A percentile compares a stretch with the other conserved stretches of the same genome.
Evolutionary conservation across 2,329 filamentous ascomycete genomes (phyloP).

Genomic region (Epichloe gansuensis): DNA sequence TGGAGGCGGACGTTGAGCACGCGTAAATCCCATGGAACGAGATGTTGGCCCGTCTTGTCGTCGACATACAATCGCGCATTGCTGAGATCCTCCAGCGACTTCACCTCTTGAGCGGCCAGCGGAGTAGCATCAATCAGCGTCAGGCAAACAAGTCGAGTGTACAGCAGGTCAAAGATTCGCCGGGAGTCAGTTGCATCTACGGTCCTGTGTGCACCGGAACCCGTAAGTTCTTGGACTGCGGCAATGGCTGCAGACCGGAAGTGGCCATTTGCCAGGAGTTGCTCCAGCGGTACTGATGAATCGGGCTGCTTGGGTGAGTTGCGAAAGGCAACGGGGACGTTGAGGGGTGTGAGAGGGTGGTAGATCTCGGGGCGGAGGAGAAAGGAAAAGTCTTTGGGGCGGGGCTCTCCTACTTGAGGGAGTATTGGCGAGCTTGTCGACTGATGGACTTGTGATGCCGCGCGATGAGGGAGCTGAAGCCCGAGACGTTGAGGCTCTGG

Average conservation of each 20-base stretch:
- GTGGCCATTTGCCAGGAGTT: slow-evolving; percentile 58
- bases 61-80: slow-evolving; percentile 42
- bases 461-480: slow-evolving; percentile 10
- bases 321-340: slow-evolving; percentile 53
- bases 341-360: slow-evolving; percentile 58
- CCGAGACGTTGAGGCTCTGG: slow-evolving; percentile 5
- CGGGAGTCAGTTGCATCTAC: slow-evolving; percentile 43
- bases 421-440: slow-evolving; percentile 14
- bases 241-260: slow-evolving; percentile 68
- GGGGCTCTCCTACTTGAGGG: slow-evolving; percentile 18
- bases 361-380: slow-evolving; percentile 71
- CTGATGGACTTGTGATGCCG: slow-evolving; percentile 6
- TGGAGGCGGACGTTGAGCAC: slow-evolving; percentile 74
- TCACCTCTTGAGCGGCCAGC: slow-evolving; percentile 56
- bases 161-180: slow-evolving; percentile 63
- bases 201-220: slow-evolving; percentile 28
- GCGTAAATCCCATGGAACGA: slow-evolving; percentile 80
- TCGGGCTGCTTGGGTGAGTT: slow-evolving; percentile 51
- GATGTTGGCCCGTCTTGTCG: slow-evolving; percentile 40
- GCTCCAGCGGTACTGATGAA: slow-evolving; percentile 49
- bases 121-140: slow-evolving; percentile 61
- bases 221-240: slow-evolving; percentile 48
- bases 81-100: slow-evolving; percentile 49
- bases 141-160: slow-evolving; percentile 70
- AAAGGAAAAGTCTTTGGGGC: slow-evolving; percentile 60